These are phyloP conservation scores for Cladosporium sp. DNA, from an alignment of 2,329 filamentous ascomycete species.

Conservation along the genomic window DNA sequence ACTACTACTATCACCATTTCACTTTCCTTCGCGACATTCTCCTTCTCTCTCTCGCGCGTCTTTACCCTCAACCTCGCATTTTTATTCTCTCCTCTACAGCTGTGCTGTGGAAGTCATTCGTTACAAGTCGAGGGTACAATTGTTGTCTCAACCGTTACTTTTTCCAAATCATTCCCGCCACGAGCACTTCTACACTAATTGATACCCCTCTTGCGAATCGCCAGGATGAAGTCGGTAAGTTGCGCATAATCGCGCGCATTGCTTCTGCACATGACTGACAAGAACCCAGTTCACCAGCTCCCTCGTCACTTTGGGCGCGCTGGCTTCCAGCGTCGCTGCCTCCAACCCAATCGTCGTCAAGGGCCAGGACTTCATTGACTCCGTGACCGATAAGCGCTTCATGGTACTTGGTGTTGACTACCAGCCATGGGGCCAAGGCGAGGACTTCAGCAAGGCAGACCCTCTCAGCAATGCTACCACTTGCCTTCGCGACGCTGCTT, in stretches of 20 bases:
- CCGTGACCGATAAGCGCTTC: slow-evolving; percentile 53
- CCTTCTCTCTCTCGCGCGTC: neutral
- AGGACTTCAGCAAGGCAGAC: slow-evolving; percentile 50
- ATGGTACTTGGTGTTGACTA: slow-evolving; percentile 61
- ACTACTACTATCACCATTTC: neutral
- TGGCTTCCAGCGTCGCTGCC: slow-evolving; percentile 36
- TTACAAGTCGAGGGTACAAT: neutral
- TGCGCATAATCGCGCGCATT: neutral
- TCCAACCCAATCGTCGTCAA: slow-evolving; percentile 53
- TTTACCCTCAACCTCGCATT: neutral
- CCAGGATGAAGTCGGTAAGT: slow-evolving; percentile 8
- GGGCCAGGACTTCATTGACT: slow-evolving; percentile 59
- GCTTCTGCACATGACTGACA: neutral
- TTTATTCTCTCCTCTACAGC: neutral
- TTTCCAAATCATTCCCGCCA: neutral
- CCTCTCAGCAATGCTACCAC: slow-evolving; percentile 53
- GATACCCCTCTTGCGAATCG: neutral
- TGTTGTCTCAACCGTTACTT: neutral
- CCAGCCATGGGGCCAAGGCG: slow-evolving; percentile 58
- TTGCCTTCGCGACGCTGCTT: slow-evolving; percentile 58
- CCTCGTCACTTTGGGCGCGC: slow-evolving; percentile 13
- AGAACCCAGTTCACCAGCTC: slow-evolving; percentile 1
- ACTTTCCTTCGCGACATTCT: neutral
- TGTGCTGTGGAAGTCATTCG: slow-evolving; percentile 7
- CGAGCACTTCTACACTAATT: neutral